phyloP scores from a whole-genome alignment of 345 rosid species.

The Aethionema arabicum region DNA sequence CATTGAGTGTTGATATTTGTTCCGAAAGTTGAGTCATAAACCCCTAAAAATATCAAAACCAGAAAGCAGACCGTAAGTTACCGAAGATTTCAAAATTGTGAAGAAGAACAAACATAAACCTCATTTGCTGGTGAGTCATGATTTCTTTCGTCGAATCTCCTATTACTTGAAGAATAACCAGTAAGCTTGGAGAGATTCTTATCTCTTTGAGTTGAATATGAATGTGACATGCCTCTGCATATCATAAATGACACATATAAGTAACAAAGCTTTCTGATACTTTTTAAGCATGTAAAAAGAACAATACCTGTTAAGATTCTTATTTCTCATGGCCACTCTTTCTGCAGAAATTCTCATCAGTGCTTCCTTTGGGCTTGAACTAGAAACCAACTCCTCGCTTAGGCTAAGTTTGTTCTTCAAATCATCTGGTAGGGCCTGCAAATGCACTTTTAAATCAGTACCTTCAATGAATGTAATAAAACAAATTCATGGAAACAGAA shows the following conservation, averaged over 20 bases:
- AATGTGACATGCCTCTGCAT: conserved; percentile 83
- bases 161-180: conserved; percentile 42
- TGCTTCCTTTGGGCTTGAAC: conserved; percentile 91
- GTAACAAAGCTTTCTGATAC: conserved; percentile 29
- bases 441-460: conserved; percentile 28
- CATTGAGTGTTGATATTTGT: conserved; percentile 80
- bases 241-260: conserved; percentile 31
- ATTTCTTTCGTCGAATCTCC: conserved; percentile 50
- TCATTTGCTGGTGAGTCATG: conserved; percentile 52
- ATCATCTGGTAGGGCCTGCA: conserved; percentile 84
- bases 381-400: conserved; percentile 77
- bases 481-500: conserved; percentile 8
- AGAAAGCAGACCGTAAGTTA: conserved; percentile 11
- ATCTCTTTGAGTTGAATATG: conserved; percentile 81
- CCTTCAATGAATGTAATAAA: conserved; percentile 4
- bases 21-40: conserved; percentile 81
- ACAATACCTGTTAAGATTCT: conserved; percentile 64
- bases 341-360: conserved; percentile 69
- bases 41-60: conserved; percentile 44
- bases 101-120: conserved; percentile 40
- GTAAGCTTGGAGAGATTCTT: conserved; percentile 55
- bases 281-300: conserved; percentile 21
- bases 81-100: conserved; percentile 11
- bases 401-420: conserved; percentile 76
- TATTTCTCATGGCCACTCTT: conserved; percentile 67